Percentiles rank a stretch among this genome's conserved stretches.
Evolutionary conservation across 1,284 basidiomycete species (phyloP).

Genomic region (Porogramme epimiltina): DNA sequence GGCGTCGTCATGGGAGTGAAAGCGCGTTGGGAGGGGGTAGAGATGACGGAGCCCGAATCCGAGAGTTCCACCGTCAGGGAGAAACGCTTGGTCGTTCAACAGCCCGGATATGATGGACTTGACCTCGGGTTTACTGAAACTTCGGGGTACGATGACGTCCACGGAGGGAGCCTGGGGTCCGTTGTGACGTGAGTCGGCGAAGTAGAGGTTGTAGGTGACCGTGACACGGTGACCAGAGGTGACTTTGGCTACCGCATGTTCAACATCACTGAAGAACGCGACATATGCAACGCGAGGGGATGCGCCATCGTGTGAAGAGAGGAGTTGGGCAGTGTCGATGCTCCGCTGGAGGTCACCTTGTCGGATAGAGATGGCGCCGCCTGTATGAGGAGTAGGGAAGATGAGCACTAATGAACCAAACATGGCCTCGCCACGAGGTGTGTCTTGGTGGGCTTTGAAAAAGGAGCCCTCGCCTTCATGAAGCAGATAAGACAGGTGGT

Average conservation of each 20-base stretch:
- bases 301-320: constrained; percentile 5
- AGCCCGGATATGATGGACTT: constrained; percentile 20
- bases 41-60: constrained; percentile 37
- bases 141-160: constrained; percentile 4
- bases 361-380: constrained; percentile 23
- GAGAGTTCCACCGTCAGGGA: constrained; percentile 35
- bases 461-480: constrained; percentile 33
- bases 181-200: constrained; percentile 8
- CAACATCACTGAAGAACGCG: constrained; percentile 45
- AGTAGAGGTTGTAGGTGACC: constrained; percentile 43
- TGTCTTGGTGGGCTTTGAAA: constrained; percentile 46
- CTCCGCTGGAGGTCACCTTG: constrained; percentile 29
- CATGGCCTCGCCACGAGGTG: constrained; percentile 31
- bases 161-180: not conserved
- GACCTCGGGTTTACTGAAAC: constrained; percentile 6
- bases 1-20: constrained; percentile 1
- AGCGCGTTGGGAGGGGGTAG: constrained; percentile 29
- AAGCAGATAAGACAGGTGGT: not conserved
- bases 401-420: constrained; percentile 45
- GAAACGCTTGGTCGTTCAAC: constrained; percentile 29
- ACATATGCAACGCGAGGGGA: constrained; percentile 30
- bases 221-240: constrained; percentile 42
- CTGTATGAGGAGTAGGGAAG: constrained; percentile 40
- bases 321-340: constrained; percentile 33
- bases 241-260: constrained; percentile 44